These are phyloP conservation scores for Boletellus ananas DNA, from an alignment of 768 basidiomycete species.

Conservation along the genomic window DNA sequence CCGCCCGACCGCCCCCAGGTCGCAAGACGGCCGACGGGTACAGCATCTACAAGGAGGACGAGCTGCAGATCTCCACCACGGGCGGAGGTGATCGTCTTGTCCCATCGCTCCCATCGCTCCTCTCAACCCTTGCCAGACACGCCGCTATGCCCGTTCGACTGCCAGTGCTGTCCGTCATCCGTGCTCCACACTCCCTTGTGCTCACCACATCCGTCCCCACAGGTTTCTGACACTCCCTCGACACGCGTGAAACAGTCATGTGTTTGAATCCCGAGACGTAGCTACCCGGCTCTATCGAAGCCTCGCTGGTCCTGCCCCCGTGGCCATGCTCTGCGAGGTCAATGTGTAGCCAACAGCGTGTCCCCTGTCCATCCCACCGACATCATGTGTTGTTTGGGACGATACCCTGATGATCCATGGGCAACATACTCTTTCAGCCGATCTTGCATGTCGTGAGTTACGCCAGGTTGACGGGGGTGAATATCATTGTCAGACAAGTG, in stretches of 20 bases:
- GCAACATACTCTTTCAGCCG: slow-evolving; percentile 17
- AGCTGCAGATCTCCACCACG: slow-evolving; percentile 63
- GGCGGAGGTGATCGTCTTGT: slow-evolving; percentile 61
- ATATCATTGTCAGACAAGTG: not conserved
- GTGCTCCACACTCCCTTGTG: not conserved
- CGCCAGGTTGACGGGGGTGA: not conserved
- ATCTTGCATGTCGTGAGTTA: not conserved
- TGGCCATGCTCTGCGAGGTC: slow-evolving; percentile 50
- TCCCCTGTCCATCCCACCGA: slow-evolving; percentile 17
- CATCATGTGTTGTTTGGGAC: slow-evolving; percentile 23
- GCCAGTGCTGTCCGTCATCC: slow-evolving; percentile 70
- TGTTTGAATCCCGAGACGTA: not conserved
- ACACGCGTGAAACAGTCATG: not conserved
- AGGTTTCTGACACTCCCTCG: slow-evolving; percentile 25
- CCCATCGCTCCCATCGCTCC: slow-evolving; percentile 5
- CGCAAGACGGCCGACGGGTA: slow-evolving; percentile 79
- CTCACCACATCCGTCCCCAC: not conserved
- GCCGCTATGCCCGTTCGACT: slow-evolving; percentile 83
- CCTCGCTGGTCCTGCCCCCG: slow-evolving; percentile 38
- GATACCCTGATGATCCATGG: slow-evolving; percentile 11
- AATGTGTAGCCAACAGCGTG: slow-evolving; percentile 58
- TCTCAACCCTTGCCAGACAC: slow-evolving; percentile 55
- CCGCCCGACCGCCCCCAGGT: slow-evolving; percentile 42
- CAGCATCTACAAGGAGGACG: slow-evolving; percentile 76
- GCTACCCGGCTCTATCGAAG: slow-evolving; percentile 54